A percentile compares a stretch with the other conserved stretches of the same genome.
phyloP scores from a whole-genome alignment of 2,329 filamentous ascomycete genomes.

The Thermomyces lanuginosus region DNA sequence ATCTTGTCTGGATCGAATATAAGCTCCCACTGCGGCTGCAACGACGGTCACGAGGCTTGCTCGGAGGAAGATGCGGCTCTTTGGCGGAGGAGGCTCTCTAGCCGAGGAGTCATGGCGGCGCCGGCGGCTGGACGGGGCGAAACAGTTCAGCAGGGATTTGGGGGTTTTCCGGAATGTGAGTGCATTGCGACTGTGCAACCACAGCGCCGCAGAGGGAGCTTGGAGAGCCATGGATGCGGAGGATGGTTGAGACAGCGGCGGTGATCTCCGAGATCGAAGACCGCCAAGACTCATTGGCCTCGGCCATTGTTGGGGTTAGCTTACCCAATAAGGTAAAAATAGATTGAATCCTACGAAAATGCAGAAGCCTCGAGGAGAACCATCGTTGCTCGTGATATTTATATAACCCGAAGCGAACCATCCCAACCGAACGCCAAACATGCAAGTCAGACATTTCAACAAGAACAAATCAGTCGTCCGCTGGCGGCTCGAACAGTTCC shows the following conservation, averaged over 20 bases:
- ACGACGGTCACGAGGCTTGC: constrained; percentile 18
- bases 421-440: too few relatives aligned
- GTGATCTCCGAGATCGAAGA: too few relatives aligned
- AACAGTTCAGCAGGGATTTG: too few relatives aligned
- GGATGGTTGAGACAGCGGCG: neutral
- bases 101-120: constrained; percentile 13
- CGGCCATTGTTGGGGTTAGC: too few relatives aligned
- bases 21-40: constrained; percentile 23
- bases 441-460: too few relatives aligned
- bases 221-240: constrained; percentile 10
- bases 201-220: constrained; percentile 6
- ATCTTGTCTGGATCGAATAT: constrained; percentile 16
- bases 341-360: too few relatives aligned
- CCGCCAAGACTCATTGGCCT: too few relatives aligned
- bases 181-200: constrained; percentile 9
- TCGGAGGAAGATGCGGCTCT: constrained; percentile 18
- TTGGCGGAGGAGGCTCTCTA: constrained; percentile 9
- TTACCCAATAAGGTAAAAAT: too few relatives aligned
- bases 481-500: constrained; percentile 48
- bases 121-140: constrained; percentile 7
- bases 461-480: too few relatives aligned
- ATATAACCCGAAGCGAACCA: too few relatives aligned
- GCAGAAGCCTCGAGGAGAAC: too few relatives aligned
- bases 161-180: constrained; percentile 6
- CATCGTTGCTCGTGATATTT: too few relatives aligned